A percentile compares a stretch with the other conserved stretches of the same genome.
Conservation (phyloP, 257 asterid species). For the Solanum corneliomulleri region DNA sequence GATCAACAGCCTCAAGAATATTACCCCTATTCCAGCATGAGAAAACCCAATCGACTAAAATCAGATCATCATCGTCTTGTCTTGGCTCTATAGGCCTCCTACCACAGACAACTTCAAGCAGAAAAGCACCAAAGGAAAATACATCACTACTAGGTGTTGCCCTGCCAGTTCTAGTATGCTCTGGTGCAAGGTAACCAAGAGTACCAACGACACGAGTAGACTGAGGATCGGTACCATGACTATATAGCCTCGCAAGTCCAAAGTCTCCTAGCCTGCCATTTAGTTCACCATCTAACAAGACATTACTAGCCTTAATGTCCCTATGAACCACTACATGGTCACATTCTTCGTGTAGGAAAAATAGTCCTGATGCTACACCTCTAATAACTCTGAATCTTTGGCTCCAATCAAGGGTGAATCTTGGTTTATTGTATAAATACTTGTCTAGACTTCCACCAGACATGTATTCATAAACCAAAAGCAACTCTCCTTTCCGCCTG, state of each 20-base stretch:
- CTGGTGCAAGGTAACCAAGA: slow-evolving; percentile 63
- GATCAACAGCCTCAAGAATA: slow-evolving; percentile 37
- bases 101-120: slow-evolving; percentile 62
- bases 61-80: slow-evolving; percentile 6
- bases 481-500: slow-evolving; percentile 41
- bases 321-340: slow-evolving; percentile 57
- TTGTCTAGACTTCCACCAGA: slow-evolving; percentile 62
- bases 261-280: slow-evolving; percentile 54
- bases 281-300: slow-evolving; percentile 40
- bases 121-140: slow-evolving; percentile 51
- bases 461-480: slow-evolving; percentile 62
- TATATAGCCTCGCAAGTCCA: slow-evolving; percentile 53
- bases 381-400: slow-evolving; percentile 36
- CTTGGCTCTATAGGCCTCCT: slow-evolving; percentile 48
- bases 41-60: slow-evolving; percentile 46
- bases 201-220: slow-evolving; percentile 69
- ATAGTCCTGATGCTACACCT: slow-evolving; percentile 51
- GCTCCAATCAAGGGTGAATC: slow-evolving; percentile 30
- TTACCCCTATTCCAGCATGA: slow-evolving; percentile 30
- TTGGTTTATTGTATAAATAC: slow-evolving; percentile 22
- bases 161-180: slow-evolving; percentile 45
- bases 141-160: slow-evolving; percentile 55
- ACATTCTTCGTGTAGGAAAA: slow-evolving; percentile 59
- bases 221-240: slow-evolving; percentile 55
- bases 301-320: slow-evolving; percentile 58